Percentiles rank a stretch among this genome's conserved stretches.
Evolutionary conservation across 2,329 filamentous ascomycete genomes (phyloP).

Genomic region (Aquanectria penicillioides): DNA sequence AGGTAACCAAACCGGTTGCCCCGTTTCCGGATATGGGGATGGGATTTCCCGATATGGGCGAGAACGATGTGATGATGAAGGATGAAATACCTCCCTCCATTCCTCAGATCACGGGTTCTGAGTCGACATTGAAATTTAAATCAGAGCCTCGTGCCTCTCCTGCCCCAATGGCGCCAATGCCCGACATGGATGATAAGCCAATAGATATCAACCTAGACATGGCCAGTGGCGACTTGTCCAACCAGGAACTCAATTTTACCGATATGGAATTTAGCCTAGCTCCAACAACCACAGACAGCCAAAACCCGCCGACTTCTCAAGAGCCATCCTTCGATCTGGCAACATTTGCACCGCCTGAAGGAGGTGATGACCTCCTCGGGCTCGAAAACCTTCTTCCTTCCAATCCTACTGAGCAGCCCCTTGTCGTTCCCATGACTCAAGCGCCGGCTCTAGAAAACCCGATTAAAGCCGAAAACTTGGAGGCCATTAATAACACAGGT

Average conservation of each 20-base stretch:
- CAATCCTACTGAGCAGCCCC: slow-evolving; percentile 31
- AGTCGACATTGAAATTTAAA: slow-evolving; percentile 42
- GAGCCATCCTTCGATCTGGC: slow-evolving; percentile 58
- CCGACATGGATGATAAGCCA: slow-evolving; percentile 40
- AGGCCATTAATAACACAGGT: background rate
- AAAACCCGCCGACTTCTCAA: slow-evolving; percentile 36
- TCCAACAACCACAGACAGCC: slow-evolving; percentile 48
- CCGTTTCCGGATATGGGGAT: slow-evolving; percentile 68
- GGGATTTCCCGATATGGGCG: slow-evolving; percentile 48
- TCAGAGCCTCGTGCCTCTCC: slow-evolving; percentile 40
- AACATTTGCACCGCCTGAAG: slow-evolving; percentile 52
- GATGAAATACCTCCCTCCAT: slow-evolving; percentile 30
- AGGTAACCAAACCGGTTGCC: slow-evolving; percentile 56
- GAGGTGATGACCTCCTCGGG: slow-evolving; percentile 42
- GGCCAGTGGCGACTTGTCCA: slow-evolving; percentile 25
- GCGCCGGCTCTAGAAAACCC: slow-evolving; percentile 16
- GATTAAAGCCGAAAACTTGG: slow-evolving; percentile 24
- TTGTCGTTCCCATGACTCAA: slow-evolving; percentile 22
- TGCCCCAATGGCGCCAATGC: slow-evolving; percentile 41
- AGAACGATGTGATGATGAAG: slow-evolving; percentile 33
- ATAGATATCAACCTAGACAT: slow-evolving; percentile 36
- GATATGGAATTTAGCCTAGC: slow-evolving; percentile 67
- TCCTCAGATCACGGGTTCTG: slow-evolving; percentile 19
- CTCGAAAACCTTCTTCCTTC: slow-evolving; percentile 45
- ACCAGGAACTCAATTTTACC: slow-evolving; percentile 61